These are phyloP conservation scores for Candida peoriensis DNA, from an alignment of 805 yeast genomes.

Conservation along the genomic window DNA sequence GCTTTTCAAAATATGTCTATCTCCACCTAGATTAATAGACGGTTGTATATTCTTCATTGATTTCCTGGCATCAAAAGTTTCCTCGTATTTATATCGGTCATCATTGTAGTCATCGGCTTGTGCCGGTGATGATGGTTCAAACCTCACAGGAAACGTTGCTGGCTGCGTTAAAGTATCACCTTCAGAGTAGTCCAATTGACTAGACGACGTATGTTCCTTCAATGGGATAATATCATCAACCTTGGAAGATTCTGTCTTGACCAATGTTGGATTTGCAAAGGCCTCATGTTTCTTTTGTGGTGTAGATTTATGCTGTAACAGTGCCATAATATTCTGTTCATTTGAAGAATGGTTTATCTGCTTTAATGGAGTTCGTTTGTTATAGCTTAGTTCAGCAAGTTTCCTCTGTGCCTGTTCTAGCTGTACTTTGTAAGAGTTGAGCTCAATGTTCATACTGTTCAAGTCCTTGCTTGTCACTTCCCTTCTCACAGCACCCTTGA, in stretches of 20 bases:
- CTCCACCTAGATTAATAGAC: conserved; percentile 16
- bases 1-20: conserved; percentile 9
- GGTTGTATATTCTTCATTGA: conserved; percentile 6
- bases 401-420: neutral
- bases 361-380: neutral
- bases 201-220: neutral
- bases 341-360: conserved; percentile 1
- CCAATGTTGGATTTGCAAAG: neutral
- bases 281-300: neutral
- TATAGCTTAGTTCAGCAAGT: neutral
- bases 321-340: conserved; percentile 2
- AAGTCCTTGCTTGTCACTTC: conserved; percentile 3
- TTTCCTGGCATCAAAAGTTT: conserved; percentile 7
- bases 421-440: conserved; percentile 1
- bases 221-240: neutral
- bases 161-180: conserved; percentile 1
- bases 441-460: conserved; percentile 6
- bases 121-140: conserved; percentile 5
- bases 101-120: conserved; percentile 2
- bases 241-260: neutral
- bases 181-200: conserved; percentile 1
- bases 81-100: neutral
- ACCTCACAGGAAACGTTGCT: neutral
- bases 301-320: conserved; percentile 4
- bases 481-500: no score